Conservation (phyloP, 1,139 yeast species). For the Protomyces arabidopsidicola region DNA sequence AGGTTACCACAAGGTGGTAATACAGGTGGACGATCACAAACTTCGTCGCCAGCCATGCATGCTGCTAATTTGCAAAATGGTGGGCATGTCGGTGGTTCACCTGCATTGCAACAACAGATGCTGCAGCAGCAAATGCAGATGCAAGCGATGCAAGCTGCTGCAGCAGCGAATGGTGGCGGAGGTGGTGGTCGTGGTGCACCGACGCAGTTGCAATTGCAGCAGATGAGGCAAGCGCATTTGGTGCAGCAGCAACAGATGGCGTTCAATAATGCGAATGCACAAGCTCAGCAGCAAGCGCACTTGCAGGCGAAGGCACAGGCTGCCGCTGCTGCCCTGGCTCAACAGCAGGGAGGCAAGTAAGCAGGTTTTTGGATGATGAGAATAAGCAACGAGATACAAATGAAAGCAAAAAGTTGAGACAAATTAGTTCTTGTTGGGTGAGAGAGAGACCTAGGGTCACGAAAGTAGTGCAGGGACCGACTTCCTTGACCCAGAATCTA, state of each 20-base stretch:
- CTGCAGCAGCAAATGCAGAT: conserved; percentile 19
- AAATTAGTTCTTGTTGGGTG: not conserved
- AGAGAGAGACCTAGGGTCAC: not conserved
- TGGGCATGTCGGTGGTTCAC: not conserved
- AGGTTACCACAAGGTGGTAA: not conserved
- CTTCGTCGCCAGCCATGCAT: not conserved
- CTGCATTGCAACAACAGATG: conserved; percentile 8
- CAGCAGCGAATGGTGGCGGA: not conserved
- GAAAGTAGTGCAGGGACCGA: not conserved
- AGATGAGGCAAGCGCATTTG: conserved; percentile 23
- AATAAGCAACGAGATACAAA: not conserved
- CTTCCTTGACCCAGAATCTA: no score
- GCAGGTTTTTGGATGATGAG: not conserved
- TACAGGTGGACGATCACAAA: not conserved
- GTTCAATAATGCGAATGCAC: not conserved
- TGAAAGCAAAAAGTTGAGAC: not conserved
- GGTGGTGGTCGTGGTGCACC: conserved; percentile 5
- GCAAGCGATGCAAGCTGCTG: conserved; percentile 4
- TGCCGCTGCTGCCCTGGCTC: not conserved
- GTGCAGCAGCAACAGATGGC: conserved; percentile 23
- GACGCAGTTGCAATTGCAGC: conserved; percentile 25
- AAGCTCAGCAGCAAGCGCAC: not conserved
- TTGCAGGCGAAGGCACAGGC: not conserved
- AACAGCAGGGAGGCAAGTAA: not conserved
- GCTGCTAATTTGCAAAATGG: conserved; percentile 1